Conservation (phyloP, 2,329 filamentous ascomycete genomes). For the Arthrinium puccinioides region DNA sequence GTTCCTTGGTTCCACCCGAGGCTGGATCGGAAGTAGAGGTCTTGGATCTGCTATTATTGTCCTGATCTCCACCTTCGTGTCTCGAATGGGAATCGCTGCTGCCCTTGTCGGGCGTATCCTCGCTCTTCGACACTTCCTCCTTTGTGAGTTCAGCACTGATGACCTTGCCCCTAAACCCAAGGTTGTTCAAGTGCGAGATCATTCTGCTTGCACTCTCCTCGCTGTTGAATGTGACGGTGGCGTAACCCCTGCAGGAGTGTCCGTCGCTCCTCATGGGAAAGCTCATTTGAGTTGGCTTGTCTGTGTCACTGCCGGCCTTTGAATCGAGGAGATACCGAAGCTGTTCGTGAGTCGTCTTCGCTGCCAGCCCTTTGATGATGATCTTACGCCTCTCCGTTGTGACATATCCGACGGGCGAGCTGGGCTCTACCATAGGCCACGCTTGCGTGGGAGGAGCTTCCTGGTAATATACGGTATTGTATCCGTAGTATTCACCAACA, state of each 20-base stretch:
- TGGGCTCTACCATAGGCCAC: no score
- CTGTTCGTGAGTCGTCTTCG: constrained; percentile 14
- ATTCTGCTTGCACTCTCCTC: constrained; percentile 17
- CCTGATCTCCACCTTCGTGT: constrained; percentile 9
- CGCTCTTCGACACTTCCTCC: constrained; percentile 18
- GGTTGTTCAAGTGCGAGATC: constrained; percentile 18
- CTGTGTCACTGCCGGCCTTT: constrained; percentile 16
- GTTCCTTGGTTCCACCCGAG: constrained; percentile 13
- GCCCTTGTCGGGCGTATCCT: constrained; percentile 7
- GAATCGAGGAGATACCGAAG: constrained; percentile 18
- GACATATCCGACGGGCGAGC: constrained; percentile 7
- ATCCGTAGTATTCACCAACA: no score
- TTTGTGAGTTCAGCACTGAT: constrained; percentile 18
- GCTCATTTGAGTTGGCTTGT: constrained; percentile 18
- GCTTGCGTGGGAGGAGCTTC: not conserved
- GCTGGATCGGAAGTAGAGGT: constrained; percentile 2
- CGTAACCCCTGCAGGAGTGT: constrained; percentile 17
- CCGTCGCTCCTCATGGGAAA: constrained; percentile 14
- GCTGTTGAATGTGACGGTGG: constrained; percentile 17
- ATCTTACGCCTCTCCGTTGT: constrained; percentile 19
- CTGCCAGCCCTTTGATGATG: constrained; percentile 20
- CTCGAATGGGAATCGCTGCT: constrained; percentile 1
- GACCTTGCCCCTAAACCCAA: constrained; percentile 15
- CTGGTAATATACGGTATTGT: no score
- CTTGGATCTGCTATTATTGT: constrained; percentile 8